These are phyloP conservation scores for Mycosphaerelloides madeirae DNA, from an alignment of 2,329 filamentous ascomycete genomes.

Conservation along the genomic window DNA sequence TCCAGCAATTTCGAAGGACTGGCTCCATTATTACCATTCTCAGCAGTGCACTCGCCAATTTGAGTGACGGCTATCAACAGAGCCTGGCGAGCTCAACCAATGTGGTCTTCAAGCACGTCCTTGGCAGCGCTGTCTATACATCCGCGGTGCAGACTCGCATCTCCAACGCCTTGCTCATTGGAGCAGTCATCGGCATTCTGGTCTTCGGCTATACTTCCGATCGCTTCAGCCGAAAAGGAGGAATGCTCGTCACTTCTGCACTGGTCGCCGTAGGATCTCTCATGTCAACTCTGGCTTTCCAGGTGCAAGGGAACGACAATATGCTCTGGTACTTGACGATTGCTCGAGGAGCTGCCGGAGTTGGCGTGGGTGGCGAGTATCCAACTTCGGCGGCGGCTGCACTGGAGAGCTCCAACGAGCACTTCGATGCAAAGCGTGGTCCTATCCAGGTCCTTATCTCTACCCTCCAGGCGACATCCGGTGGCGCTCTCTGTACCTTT, in stretches of 20 bases:
- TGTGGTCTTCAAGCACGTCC: conserved; percentile 31
- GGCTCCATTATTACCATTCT: conserved; percentile 26
- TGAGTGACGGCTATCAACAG: conserved; percentile 34
- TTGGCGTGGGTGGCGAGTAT: conserved; percentile 48
- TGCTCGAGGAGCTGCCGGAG: conserved; percentile 43
- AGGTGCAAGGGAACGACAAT: conserved; percentile 33
- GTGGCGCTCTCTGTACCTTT: conserved; percentile 21
- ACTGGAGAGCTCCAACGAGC: conserved; percentile 48
- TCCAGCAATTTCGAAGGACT: conserved; percentile 12
- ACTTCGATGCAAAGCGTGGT: conserved; percentile 29
- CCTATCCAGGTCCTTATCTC: conserved; percentile 26
- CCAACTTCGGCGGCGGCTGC: conserved; percentile 45
- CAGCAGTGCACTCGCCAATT: conserved; percentile 28
- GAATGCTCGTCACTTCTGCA: conserved; percentile 31
- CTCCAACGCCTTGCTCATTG: conserved; percentile 32
- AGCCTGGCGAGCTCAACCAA: conserved; percentile 32
- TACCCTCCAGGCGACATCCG: conserved; percentile 22
- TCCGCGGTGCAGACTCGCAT: conserved; percentile 30
- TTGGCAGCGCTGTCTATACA: conserved; percentile 28
- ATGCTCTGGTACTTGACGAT: conserved; percentile 54
- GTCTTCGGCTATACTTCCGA: conserved; percentile 32
- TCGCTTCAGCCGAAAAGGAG: conserved; percentile 31
- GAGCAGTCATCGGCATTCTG: conserved; percentile 32
- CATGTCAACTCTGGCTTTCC: conserved; percentile 36
- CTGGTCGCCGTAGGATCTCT: conserved; percentile 32